Evolutionary conservation across 495 filamentous ascomycete species (phyloP), one percentile per base, ranked within the genome.

Genomic region (Xylaria sp.): DNA sequence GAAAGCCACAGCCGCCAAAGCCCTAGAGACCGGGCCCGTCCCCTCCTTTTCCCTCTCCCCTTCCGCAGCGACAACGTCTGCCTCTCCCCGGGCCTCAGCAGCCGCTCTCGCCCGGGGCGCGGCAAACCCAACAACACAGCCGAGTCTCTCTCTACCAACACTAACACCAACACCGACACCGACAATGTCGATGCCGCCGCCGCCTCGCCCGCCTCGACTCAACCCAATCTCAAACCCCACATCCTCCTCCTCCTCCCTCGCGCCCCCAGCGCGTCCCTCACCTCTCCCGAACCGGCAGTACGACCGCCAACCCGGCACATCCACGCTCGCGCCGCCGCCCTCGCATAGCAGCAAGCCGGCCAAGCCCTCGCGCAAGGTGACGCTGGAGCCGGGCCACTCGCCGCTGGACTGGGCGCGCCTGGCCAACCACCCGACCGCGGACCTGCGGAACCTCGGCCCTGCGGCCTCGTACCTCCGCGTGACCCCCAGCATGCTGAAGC

Each of bases 381-480:
- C 90, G 19, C 90, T 99, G 41, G 85, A 88, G 40, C 96, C 96
- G 0, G 96, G 96, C 46, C 94, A 92, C 84, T 95, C 92, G 1
- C 96, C 96, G 0, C 90, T 99, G 7, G 96, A 99, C 86, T 99
- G 96, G 96, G 96, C 96, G 33, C 88, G 90, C 17, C 88, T 97
- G 1, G 85, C 88, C 2, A 82, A 84, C n/a, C 85, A 87, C 61
- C 90, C 92, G 4, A 82, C 85, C 7, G 86, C 86, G 57, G 89
- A 93, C 72, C 89, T 97, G 12, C 89, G 90, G 35, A 89, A 89
- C 65, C 75, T 87, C 0, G 80, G 84, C 1, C 71, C 80, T 0
- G 75, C 71, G 0, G 78, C 81, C 0, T 79, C 82, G 1, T 88
- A 87, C 78, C 79, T 85, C 78, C 85, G 76, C 7, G 93, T 99